Conservation (phyloP, 1,284 basidiomycete species). For the Ganoderma multipileum region DNA sequence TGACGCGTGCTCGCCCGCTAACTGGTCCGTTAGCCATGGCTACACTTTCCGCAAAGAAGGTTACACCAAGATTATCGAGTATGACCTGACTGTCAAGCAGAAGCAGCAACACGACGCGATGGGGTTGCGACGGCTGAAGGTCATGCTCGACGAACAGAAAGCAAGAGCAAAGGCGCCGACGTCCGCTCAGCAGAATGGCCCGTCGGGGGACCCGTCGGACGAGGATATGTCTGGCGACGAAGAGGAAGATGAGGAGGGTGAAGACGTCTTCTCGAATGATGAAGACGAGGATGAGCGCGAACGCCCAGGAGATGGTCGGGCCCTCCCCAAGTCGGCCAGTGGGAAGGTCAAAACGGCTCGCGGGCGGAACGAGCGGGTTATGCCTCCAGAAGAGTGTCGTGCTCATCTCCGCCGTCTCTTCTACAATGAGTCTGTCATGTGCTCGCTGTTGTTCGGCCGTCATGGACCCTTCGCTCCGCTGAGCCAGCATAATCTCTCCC, state of each 20-base stretch:
- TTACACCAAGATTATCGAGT: conserved; percentile 94
- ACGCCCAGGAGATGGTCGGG: conserved; percentile 35
- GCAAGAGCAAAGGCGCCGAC: conserved; percentile 32
- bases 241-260: conserved; percentile 53
- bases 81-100: conserved; percentile 85
- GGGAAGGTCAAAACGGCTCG: conserved; percentile 79
- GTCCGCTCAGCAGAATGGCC: conserved; percentile 5
- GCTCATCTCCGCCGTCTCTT: conserved; percentile 93
- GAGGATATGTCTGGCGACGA: conserved; percentile 48
- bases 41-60: conserved; percentile 96
- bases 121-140: conserved; percentile 72
- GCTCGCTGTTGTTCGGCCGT: conserved; percentile 89
- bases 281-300: conserved; percentile 50
- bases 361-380: conserved; percentile 87
- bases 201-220: conserved; percentile 46
- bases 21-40: conserved; percentile 59
- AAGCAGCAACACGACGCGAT: conserved; percentile 67
- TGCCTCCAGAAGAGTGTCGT: conserved; percentile 92
- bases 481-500: conserved; percentile 58
- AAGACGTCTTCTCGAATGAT: conserved; percentile 52
- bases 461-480: conserved; percentile 85
- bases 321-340: conserved; percentile 72
- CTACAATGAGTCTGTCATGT: conserved; percentile 82
- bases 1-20: not conserved
- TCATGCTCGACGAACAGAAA: conserved; percentile 63